phyloP scores from a whole-genome alignment of 306 rosid genomes.

The Vigna hirtella region DNA sequence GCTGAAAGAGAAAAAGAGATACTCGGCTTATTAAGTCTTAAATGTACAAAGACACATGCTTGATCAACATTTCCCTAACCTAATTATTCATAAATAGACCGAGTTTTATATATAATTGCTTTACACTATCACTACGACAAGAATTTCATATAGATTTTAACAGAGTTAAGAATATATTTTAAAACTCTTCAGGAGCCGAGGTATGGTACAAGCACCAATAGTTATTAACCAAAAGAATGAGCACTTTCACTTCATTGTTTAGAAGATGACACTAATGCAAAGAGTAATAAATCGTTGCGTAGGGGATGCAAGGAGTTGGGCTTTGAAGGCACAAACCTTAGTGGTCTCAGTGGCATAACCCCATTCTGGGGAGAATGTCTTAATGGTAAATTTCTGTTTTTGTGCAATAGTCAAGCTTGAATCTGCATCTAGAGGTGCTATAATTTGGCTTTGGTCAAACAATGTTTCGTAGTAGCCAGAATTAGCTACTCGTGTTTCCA shows the following conservation, averaged over 20 bases:
- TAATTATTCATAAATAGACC: slow-evolving; percentile 16
- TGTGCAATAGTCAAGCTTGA: slow-evolving; percentile 75
- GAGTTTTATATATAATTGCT: slow-evolving; percentile 24
- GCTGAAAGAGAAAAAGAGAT: background rate
- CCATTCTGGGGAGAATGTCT: slow-evolving; percentile 86
- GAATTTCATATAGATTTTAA: slow-evolving; percentile 20
- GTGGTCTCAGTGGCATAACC: slow-evolving; percentile 79
- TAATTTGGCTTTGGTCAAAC: slow-evolving; percentile 61
- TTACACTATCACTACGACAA: background rate
- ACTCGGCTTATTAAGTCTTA: slow-evolving; percentile 18
- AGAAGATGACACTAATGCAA: slow-evolving; percentile 24
- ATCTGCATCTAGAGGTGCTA: slow-evolving; percentile 53
- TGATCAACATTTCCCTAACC: slow-evolving; percentile 17
- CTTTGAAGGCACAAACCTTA: slow-evolving; percentile 64
- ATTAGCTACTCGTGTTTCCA: slow-evolving; percentile 51
- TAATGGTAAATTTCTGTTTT: slow-evolving; percentile 77
- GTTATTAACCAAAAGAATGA: slow-evolving; percentile 25
- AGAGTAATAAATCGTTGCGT: slow-evolving; percentile 23
- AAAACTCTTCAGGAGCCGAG: slow-evolving; percentile 30
- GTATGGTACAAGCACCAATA: slow-evolving; percentile 34
- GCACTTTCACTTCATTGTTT: background rate
- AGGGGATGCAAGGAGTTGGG: slow-evolving; percentile 27
- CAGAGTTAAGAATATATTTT: slow-evolving; percentile 23
- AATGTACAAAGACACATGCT: slow-evolving; percentile 10
- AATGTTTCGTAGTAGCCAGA: slow-evolving; percentile 58